Base-by-base conservation (phyloP, 2,329 filamentous ascomycete genomes). In the Keithomyces neogunnii region DNA sequence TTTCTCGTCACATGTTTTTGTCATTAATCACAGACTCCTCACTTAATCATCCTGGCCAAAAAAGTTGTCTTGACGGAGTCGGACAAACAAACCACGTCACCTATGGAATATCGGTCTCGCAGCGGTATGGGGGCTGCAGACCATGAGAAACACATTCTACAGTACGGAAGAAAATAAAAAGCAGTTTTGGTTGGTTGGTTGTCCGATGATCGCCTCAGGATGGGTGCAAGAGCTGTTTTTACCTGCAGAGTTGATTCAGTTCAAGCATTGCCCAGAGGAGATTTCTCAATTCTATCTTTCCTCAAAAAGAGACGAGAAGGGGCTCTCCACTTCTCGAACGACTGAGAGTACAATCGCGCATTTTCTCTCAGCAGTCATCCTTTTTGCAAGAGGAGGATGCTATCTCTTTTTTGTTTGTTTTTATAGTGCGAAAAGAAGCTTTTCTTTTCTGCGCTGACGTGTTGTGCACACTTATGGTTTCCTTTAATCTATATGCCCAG, bases 21-120 rank as follows among this genome's bases (percentile, higher is more conserved):
- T 61, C 63, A 68, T 68, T 70, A 68, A 69, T 70, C 62, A 64
- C 62, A 62, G 31, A 63, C 57, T 65, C 60, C 60, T 66, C 64
- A 59, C 62, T 60, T 69, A 69, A 69, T 70, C 59, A 61, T 56
- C 60, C 60, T 56, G 64, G 63, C 59, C 60, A 62, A 63, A 35
- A 35, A 66, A 61, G 58, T 66, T 64, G 62, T 60, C 60, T 62
- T 62, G 38, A 55, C 55, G 53, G 56, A 59, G 57, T 60, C 56
- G 59, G 59, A 60, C 52, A 59, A 60, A 57, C 55, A 62, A 60
- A 66, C 46, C 30, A 38, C 47, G 59, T 65, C 62, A 59, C 61
- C 66, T 63, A 63, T 62, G 66, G 67, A 66, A 55, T 40, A 60
- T 63, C 63, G 61, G 66, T 66, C 63, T 57, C 61, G 63, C 65